Conservation (phyloP, 371 early-diverging fungal species). For the Apophysomyces sp. region DNA sequence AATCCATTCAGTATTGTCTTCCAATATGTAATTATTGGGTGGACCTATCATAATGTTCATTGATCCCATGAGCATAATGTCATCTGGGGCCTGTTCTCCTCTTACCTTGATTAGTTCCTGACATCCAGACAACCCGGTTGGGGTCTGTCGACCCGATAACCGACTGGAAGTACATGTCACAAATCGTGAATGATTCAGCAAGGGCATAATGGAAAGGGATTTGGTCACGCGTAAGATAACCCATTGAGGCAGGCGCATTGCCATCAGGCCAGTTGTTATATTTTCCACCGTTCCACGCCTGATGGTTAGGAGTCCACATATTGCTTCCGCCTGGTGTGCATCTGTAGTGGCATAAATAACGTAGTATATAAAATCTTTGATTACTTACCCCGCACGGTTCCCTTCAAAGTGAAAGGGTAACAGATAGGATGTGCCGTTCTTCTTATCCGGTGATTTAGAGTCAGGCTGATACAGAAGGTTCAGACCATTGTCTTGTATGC, state of each 20-base stretch:
- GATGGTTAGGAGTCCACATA: constrained; percentile 16
- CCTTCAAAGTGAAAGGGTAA: constrained; percentile 24
- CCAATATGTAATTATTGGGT: constrained; percentile 13
- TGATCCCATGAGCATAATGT: no score
- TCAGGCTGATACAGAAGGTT: constrained; percentile 23
- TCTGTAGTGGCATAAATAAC: constrained; percentile 11
- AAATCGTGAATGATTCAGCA: constrained; percentile 29
- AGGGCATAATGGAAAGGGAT: constrained; percentile 25
- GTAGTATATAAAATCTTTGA: not conserved
- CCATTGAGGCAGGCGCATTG: constrained; percentile 25
- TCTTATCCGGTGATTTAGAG: constrained; percentile 15
- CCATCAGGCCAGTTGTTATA: constrained; percentile 30
- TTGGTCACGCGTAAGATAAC: constrained; percentile 21
- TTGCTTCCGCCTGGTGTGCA: constrained; percentile 1
- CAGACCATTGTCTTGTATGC: constrained; percentile 25
- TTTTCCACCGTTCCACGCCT: constrained; percentile 20
- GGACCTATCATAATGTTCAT: not conserved
- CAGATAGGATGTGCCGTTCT: constrained; percentile 23
- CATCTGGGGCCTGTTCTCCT: no score
- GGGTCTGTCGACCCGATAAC: constrained; percentile 25
- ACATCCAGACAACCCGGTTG: constrained; percentile 30
- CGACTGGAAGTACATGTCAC: constrained; percentile 30
- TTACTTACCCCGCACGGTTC: constrained; percentile 14
- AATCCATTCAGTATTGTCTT: constrained; percentile 22
- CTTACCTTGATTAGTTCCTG: constrained; percentile 20